A percentile compares a stretch with the other conserved stretches of the same genome.
These are phyloP conservation scores for Avena eriantha DNA, from an alignment of 176 grass and related monocot species.

Conservation along the genomic window DNA sequence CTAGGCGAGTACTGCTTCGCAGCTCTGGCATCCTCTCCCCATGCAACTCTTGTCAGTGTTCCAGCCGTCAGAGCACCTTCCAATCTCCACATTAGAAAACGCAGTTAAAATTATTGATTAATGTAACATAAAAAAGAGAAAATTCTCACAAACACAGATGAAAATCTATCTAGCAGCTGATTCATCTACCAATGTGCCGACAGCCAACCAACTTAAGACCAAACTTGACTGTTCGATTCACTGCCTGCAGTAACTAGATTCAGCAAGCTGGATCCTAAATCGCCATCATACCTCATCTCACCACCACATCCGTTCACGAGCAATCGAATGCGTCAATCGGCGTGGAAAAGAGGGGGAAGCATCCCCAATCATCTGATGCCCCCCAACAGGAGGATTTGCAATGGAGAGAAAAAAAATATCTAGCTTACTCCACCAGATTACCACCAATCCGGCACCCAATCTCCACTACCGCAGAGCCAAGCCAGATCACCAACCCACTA, in stretches of 20 bases:
- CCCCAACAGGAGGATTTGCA: constrained; percentile 35
- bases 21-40: constrained; percentile 93
- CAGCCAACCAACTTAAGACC: background rate
- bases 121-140: constrained; percentile 14
- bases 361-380: constrained; percentile 58
- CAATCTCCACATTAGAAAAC: constrained; percentile 60
- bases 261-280: constrained; percentile 33
- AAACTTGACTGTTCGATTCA: background rate
- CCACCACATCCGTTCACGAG: constrained; percentile 43
- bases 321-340: constrained; percentile 52
- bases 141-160: background rate
- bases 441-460: constrained; percentile 40
- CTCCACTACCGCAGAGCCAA: background rate
- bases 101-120: constrained; percentile 38
- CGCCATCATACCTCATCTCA: constrained; percentile 36
- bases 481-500: constrained; percentile 2
- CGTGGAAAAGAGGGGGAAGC: constrained; percentile 10
- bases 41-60: constrained; percentile 64
- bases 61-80: constrained; percentile 48
- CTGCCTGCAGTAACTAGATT: background rate
- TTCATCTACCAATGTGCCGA: constrained; percentile 1
- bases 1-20: constrained; percentile 85
- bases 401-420: background rate
- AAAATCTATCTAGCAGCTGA: background rate
- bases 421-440: constrained; percentile 41